phyloP scores from a whole-genome alignment of 257 asterid species.

The Solanum infundibuliforme region DNA sequence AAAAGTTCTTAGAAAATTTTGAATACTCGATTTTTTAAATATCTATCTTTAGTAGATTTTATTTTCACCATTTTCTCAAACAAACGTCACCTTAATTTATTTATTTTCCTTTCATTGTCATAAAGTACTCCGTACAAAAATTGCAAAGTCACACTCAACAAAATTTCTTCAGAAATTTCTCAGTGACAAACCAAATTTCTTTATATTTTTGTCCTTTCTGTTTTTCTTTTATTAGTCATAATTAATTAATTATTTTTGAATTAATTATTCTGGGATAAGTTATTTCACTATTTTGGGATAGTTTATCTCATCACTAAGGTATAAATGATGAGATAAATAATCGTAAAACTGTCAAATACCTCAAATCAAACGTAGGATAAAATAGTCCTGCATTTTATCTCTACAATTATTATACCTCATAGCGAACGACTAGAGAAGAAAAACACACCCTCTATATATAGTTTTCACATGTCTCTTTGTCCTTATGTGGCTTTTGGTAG shows the following conservation, averaged over 20 bases:
- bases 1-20: not conserved
- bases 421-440: not conserved
- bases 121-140: not conserved
- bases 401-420: too few species aligned
- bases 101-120: not conserved
- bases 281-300: not conserved
- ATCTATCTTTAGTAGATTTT: not conserved
- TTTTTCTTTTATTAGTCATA: not conserved
- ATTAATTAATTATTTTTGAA: not conserved
- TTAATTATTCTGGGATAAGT: too few species aligned
- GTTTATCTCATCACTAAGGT: too few species aligned
- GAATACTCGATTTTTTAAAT: not conserved
- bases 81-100: not conserved
- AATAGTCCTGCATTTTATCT: too few species aligned
- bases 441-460: not conserved
- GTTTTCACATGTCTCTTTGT: not conserved
- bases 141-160: not conserved
- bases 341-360: too few species aligned
- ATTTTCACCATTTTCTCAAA: not conserved
- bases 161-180: not conserved
- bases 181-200: not conserved
- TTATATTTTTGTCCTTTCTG: not conserved
- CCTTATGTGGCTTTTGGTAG: not conserved
- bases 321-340: too few species aligned
- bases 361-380: accelerated